phyloP scores from a whole-genome alignment of 345 rosid species.

The Gossypium longicalyx region DNA sequence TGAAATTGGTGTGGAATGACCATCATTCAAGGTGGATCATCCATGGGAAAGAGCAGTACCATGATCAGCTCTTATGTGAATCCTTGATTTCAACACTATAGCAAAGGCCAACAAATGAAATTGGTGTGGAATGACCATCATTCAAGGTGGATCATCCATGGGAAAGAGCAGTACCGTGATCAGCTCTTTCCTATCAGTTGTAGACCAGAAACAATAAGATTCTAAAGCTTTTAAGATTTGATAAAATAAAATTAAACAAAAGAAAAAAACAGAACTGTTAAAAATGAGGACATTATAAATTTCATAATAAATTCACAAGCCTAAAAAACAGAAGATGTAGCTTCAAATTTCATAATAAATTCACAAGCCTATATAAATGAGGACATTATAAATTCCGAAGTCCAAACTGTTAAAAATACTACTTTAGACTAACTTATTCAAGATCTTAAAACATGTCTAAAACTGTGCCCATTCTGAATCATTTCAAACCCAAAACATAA shows the following conservation, averaged over 20 bases:
- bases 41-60: conserved; percentile 24
- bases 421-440: background rate
- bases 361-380: background rate
- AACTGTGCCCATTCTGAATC: background rate
- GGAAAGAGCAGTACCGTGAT: conserved; percentile 15
- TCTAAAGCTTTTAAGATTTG: no score
- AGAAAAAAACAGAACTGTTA: no score
- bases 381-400: background rate
- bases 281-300: no score
- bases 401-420: background rate
- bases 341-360: background rate
- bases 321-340: conserved; percentile 31
- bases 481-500: conserved; percentile 2
- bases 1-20: conserved; percentile 21
- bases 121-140: conserved; percentile 20
- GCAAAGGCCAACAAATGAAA: conserved; percentile 29
- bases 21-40: conserved; percentile 12
- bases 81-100: conserved; percentile 64
- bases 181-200: conserved; percentile 16
- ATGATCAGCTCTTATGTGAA: conserved; percentile 23
- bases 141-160: conserved; percentile 18
- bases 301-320: conserved; percentile 15
- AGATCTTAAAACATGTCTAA: background rate
- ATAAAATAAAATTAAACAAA: no score
- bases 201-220: no score